Conservation (phyloP, 106 monocot genomes). For the Triglochin maritima region DNA sequence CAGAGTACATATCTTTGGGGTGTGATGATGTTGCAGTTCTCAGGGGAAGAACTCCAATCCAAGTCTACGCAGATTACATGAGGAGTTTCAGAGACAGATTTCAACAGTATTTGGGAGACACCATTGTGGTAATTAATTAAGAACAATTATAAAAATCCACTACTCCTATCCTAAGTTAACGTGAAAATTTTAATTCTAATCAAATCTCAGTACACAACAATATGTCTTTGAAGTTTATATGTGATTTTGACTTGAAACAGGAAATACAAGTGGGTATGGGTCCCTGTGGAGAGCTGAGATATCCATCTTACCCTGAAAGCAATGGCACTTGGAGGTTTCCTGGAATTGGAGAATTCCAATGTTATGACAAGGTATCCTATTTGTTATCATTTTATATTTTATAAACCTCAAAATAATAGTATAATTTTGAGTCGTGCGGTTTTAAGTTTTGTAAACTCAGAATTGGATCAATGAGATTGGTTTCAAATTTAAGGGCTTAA, state of each 20-base stretch:
- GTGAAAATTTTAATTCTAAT: too few relatives aligned
- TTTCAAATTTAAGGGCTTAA: too few relatives aligned
- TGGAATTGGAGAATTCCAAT: slow-evolving; percentile 84
- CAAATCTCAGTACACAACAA: too few relatives aligned
- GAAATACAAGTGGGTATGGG: slow-evolving; percentile 87
- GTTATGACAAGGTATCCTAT: slow-evolving; percentile 70
- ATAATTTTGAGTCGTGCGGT: not conserved
- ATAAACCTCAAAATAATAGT: not conserved
- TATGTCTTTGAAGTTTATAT: too few relatives aligned
- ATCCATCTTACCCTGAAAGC: slow-evolving; percentile 79
- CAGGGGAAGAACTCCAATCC: slow-evolving; percentile 62
- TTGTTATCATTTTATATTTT: not conserved
- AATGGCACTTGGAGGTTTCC: slow-evolving; percentile 71
- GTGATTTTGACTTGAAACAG: slow-evolving; percentile 19
- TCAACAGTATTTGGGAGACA: slow-evolving; percentile 45
- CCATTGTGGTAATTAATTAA: slow-evolving; percentile 43
- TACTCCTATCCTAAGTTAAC: too few relatives aligned
- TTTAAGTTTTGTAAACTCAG: too few relatives aligned
- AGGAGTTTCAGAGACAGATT: slow-evolving; percentile 54
- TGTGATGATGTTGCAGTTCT: slow-evolving; percentile 64
- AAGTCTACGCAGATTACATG: slow-evolving; percentile 77
- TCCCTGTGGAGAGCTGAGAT: slow-evolving; percentile 78
- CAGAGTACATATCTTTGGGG: slow-evolving; percentile 74
- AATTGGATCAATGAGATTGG: too few relatives aligned
- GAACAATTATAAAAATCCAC: too few relatives aligned